phyloP scores from a whole-genome alignment of 2,329 filamentous ascomycete genomes.

The Samsoniella hepiali region DNA sequence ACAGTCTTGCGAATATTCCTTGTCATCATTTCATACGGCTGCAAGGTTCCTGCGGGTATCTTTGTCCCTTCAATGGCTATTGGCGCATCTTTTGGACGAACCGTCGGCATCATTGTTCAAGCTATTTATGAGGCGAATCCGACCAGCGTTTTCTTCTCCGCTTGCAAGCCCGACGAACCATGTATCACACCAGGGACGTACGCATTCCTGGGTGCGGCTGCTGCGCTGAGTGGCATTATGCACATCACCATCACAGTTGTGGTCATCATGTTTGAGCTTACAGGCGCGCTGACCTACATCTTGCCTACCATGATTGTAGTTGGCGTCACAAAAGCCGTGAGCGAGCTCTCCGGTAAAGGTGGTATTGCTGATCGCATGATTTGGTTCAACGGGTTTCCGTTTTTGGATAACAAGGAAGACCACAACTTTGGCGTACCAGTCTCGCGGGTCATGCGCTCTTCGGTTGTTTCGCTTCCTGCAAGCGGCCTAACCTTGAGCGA shows the following conservation, averaged over 20 bases:
- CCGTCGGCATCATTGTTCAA: constrained; percentile 92
- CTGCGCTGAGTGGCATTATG: constrained; percentile 94
- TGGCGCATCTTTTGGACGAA: constrained; percentile 88
- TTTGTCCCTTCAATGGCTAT: constrained; percentile 99
- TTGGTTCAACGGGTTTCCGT: constrained; percentile 96
- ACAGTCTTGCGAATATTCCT: constrained; percentile 78
- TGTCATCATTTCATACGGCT: constrained; percentile 94
- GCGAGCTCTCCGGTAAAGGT: constrained; percentile 87
- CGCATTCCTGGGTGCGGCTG: constrained; percentile 88
- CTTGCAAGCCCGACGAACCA: constrained; percentile 85
- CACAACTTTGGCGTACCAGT: constrained; percentile 95
- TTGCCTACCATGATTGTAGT: constrained; percentile 99
- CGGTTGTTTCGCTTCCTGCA: constrained; percentile 70
- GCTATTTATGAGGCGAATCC: constrained; percentile 83
- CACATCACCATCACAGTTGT: constrained; percentile 95
- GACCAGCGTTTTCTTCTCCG: constrained; percentile 76
- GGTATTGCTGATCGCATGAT: constrained; percentile 98
- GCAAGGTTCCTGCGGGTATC: constrained; percentile 95
- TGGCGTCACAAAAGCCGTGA: constrained; percentile 90
- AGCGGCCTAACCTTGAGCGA: constrained; percentile 72
- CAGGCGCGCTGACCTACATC: constrained; percentile 95
- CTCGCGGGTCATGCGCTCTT: constrained; percentile 80
- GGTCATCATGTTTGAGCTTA: constrained; percentile 99
- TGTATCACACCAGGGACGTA: constrained; percentile 98
- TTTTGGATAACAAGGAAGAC: constrained; percentile 95